A percentile compares a stretch with the other conserved stretches of the same genome.
phyloP scores from a whole-genome alignment of 2,329 filamentous ascomycete species.

The Talaromyces sp. region DNA sequence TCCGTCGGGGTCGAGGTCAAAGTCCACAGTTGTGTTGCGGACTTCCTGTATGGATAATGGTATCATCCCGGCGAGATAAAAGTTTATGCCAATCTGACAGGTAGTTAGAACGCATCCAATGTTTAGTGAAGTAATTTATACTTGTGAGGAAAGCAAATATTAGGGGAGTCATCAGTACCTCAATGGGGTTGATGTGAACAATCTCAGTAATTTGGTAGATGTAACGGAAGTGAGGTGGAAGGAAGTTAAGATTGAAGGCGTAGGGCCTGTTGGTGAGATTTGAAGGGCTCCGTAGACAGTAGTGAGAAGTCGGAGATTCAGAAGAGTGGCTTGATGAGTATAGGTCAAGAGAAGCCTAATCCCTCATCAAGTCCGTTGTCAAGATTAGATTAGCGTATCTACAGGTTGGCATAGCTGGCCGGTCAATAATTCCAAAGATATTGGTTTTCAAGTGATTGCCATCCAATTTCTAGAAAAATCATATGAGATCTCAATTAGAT shows the following conservation, averaged over 20 bases:
- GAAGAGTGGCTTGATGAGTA: neutral
- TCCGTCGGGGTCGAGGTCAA: neutral
- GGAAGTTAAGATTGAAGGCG: neutral
- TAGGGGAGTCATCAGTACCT: neutral
- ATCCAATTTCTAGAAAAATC: neutral
- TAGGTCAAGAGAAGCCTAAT: neutral
- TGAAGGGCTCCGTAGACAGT: neutral
- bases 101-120: neutral
- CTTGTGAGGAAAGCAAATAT: neutral
- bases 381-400: neutral
- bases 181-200: neutral
- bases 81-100: neutral
- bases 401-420: neutral
- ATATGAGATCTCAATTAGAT: neutral
- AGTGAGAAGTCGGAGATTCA: neutral
- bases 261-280: neutral
- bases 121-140: neutral
- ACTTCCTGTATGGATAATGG: neutral
- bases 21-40: neutral
- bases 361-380: neutral
- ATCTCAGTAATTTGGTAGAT: neutral
- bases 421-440: neutral
- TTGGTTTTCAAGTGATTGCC: neutral
- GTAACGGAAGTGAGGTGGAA: neutral
- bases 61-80: neutral